phyloP scores from a whole-genome alignment of 805 yeast genomes.

The Starmera caribaea region DNA sequence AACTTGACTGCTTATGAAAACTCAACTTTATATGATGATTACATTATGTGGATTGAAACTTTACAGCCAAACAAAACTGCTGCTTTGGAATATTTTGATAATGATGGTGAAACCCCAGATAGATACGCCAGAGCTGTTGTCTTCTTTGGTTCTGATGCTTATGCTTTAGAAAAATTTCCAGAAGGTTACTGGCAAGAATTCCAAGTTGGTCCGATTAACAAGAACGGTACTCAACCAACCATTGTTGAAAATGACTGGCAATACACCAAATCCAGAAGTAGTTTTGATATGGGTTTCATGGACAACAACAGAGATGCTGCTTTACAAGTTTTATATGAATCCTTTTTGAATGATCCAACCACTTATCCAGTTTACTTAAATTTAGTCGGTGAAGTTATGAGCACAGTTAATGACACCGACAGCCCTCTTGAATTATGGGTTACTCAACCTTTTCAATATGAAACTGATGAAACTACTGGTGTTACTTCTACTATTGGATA shows the following conservation, averaged over 20 bases:
- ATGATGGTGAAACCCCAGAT: background rate
- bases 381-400: background rate
- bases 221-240: no score
- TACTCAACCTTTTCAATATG: background rate
- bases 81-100: constrained; percentile 2
- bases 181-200: background rate
- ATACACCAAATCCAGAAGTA: background rate
- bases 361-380: background rate
- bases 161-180: background rate
- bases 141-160: background rate
- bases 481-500: background rate
- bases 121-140: background rate
- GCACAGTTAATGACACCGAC: background rate
- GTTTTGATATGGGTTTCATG: background rate
- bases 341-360: background rate
- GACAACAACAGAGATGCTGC: background rate
- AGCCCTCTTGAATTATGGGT: background rate
- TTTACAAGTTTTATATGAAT: background rate
- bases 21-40: background rate
- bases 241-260: background rate
- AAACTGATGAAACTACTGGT: background rate
- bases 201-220: background rate
- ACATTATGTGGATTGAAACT: background rate
- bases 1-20: background rate
- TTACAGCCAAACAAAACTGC: constrained; percentile 5